phyloP scores from a whole-genome alignment of 2,329 filamentous ascomycete species.

The Ophiostoma angusticollis region DNA sequence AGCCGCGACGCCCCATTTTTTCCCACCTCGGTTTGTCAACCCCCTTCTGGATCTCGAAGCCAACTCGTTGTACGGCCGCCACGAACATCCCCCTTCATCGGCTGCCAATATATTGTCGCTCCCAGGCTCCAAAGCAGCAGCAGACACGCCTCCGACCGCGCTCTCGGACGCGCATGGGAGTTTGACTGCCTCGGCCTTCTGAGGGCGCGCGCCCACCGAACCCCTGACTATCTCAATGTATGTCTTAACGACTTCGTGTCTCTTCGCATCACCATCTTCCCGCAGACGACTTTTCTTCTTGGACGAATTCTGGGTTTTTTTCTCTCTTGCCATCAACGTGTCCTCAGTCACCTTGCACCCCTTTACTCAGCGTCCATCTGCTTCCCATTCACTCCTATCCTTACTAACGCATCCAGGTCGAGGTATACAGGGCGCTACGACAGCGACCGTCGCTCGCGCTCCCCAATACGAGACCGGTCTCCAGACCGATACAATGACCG shows the following conservation, averaged over 20 bases:
- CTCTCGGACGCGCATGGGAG: slow-evolving; percentile 6
- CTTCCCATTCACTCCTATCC: no score
- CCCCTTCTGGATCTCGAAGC: background rate
- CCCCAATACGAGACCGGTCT: slow-evolving; percentile 51
- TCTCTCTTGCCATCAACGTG: background rate
- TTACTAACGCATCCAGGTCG: slow-evolving; percentile 27
- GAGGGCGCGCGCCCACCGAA: slow-evolving; percentile 2
- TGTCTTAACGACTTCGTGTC: no score
- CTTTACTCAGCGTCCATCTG: background rate
- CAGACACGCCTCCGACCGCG: background rate
- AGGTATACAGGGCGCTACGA: slow-evolving; percentile 50
- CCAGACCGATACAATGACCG: slow-evolving; percentile 50
- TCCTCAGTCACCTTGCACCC: background rate
- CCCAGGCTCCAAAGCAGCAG: background rate
- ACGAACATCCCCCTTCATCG: background rate
- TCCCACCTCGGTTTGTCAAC: background rate
- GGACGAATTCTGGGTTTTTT: no score
- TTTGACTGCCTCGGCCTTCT: background rate
- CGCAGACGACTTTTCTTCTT: no score
- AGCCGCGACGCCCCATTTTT: no score
- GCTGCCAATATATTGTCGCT: background rate
- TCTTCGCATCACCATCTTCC: no score
- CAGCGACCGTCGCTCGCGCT: slow-evolving; percentile 50
- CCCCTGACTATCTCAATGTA: slow-evolving; percentile 7
- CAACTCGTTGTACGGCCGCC: background rate